phyloP scores from a whole-genome alignment of 108 stramenopile species.

The Fistulifera pelliculosa region DNA sequence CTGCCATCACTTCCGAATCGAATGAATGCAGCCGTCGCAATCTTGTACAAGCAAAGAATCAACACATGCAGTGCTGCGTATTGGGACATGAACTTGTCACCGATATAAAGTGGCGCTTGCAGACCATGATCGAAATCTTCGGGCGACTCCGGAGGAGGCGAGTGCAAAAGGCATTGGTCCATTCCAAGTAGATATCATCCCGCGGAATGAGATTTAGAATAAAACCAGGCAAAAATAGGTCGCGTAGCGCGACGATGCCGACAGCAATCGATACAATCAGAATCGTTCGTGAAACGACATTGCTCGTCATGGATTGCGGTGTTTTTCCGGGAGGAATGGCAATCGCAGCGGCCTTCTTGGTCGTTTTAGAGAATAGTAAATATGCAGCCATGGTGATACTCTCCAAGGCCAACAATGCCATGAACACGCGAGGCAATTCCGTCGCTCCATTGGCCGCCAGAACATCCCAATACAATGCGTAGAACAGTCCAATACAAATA shows the following conservation, averaged over 20 bases:
- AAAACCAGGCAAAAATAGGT: slow-evolving; percentile 66
- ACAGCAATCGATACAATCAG: slow-evolving; percentile 47
- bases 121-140: slow-evolving; percentile 64
- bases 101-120: slow-evolving; percentile 57
- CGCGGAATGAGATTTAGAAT: slow-evolving; percentile 67
- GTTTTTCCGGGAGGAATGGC: slow-evolving; percentile 40
- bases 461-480: slow-evolving; percentile 41
- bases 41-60: slow-evolving; percentile 54
- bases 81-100: slow-evolving; percentile 73
- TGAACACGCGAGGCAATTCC: slow-evolving; percentile 33
- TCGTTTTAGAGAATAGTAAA: slow-evolving; percentile 7
- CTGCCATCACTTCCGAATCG: slow-evolving; percentile 55
- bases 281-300: slow-evolving; percentile 68
- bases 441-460: slow-evolving; percentile 49
- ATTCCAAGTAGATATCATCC: slow-evolving; percentile 85
- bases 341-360: slow-evolving; percentile 24
- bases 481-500: slow-evolving; percentile 38
- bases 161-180: slow-evolving; percentile 83
- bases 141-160: slow-evolving; percentile 68
- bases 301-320: slow-evolving; percentile 48
- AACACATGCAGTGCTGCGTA: slow-evolving; percentile 56
- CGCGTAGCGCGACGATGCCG: slow-evolving; percentile 49
- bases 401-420: slow-evolving; percentile 48
- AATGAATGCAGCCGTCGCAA: slow-evolving; percentile 40
- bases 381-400: slow-evolving; percentile 48